Percentiles rank a stretch among this genome's conserved stretches.
phyloP scores from a whole-genome alignment of 495 filamentous ascomycete species.

The Parmelia sp. region DNA sequence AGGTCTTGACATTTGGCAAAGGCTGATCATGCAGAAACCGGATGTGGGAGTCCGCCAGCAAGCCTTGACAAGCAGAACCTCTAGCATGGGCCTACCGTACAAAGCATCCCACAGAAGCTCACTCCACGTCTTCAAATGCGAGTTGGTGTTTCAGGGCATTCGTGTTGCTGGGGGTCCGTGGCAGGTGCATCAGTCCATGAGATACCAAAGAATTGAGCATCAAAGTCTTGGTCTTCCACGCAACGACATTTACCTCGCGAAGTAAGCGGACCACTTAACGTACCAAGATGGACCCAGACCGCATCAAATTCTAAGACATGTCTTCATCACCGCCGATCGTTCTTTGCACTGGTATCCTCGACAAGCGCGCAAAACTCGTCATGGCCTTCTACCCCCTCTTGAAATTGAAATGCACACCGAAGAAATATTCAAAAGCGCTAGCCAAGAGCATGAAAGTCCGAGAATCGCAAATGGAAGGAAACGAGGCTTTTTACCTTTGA shows the following conservation, averaged over 20 bases:
- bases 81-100: no score
- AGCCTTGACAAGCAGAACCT: no score
- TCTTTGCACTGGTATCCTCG: conserved; percentile 28
- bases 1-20: no score
- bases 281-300: not conserved
- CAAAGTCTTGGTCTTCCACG: conserved; percentile 37
- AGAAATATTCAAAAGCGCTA: conserved; percentile 9
- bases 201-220: conserved; percentile 39
- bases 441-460: conserved; percentile 28
- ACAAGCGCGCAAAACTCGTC: conserved; percentile 28
- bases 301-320: conserved; percentile 39
- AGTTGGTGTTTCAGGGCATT: conserved; percentile 45
- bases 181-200: conserved; percentile 38
- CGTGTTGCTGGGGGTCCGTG: no score
- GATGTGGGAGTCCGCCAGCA: no score
- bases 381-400: conserved; percentile 19
- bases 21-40: no score
- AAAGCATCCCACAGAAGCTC: conserved; percentile 18
- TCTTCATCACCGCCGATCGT: conserved; percentile 32
- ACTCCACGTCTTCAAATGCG: conserved; percentile 13
- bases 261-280: conserved; percentile 31
- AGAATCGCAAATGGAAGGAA: conserved; percentile 25
- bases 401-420: no score
- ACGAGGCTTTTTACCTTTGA: conserved; percentile 24
- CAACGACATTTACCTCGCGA: conserved; percentile 36